A percentile compares a stretch with the other conserved stretches of the same genome.
phyloP scores from a whole-genome alignment of 164 flowering plant genomes.

The Liquidambar formosana region DNA sequence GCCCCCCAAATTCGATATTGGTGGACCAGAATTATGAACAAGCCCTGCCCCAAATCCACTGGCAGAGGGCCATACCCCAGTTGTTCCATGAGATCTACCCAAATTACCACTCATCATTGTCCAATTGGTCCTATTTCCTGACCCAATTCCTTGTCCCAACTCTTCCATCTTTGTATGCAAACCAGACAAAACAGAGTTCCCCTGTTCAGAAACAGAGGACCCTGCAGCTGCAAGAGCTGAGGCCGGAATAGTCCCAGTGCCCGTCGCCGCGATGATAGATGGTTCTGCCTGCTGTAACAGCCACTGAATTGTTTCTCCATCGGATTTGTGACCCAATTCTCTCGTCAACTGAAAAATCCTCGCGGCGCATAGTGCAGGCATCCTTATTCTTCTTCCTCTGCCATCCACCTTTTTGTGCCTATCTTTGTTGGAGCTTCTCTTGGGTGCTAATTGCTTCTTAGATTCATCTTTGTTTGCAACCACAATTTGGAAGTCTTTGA shows the following conservation, averaged over 20 bases:
- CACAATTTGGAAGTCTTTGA: constrained; percentile 21
- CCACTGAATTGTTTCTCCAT: constrained; percentile 53
- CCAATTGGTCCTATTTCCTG: constrained; percentile 19
- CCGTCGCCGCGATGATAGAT: constrained; percentile 44
- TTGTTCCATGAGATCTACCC: constrained; percentile 15
- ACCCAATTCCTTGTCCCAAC: constrained; percentile 11
- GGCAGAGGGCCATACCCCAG: constrained; percentile 26
- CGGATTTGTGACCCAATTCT: constrained; percentile 47
- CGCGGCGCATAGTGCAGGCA: constrained; percentile 50
- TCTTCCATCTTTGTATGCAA: constrained; percentile 15
- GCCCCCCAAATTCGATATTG: constrained; percentile 17
- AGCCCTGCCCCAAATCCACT: constrained; percentile 32
- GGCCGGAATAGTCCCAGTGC: constrained; percentile 44
- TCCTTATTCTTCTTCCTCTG: constrained; percentile 43
- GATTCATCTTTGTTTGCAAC: constrained; percentile 23
- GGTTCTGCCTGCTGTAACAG: constrained; percentile 45
- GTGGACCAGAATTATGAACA: constrained; percentile 18
- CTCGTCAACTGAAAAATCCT: constrained; percentile 45
- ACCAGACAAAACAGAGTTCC: constrained; percentile 27
- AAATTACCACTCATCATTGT: constrained; percentile 20
- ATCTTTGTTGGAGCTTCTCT: constrained; percentile 42
- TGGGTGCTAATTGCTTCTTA: constrained; percentile 27
- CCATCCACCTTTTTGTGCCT: constrained; percentile 50
- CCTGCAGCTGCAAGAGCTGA: constrained; percentile 31
- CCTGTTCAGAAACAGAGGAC: constrained; percentile 35